Percentiles rank a stretch among this genome's conserved stretches.
Conservation (phyloP, 1,139 yeast genomes). For the Hemisphaericaspora xylanilytica region DNA sequence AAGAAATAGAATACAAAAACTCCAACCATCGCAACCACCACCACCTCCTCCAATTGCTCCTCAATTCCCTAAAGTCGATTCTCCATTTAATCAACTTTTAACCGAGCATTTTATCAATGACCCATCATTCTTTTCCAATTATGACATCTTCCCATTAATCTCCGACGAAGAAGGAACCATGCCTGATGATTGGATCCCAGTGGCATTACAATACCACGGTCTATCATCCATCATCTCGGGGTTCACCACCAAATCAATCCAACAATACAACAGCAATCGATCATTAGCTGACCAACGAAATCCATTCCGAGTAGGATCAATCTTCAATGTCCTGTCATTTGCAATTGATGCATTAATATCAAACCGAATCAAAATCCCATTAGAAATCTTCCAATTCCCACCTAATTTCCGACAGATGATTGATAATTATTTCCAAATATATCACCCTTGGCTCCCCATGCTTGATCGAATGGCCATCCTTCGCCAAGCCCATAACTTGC, state of each 20-base stretch:
- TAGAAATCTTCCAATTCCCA: constrained; percentile 22
- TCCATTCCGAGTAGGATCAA: constrained; percentile 26
- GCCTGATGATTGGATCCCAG: constrained; percentile 18
- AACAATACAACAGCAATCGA: constrained; percentile 12
- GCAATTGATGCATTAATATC: constrained; percentile 19
- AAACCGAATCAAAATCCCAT: constrained; percentile 13
- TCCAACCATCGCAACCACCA: constrained; percentile 3
- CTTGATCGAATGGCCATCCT: constrained; percentile 19
- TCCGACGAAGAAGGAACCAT: constrained; percentile 17
- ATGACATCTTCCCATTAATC: constrained; percentile 19
- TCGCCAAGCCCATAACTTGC: constrained; percentile 15
- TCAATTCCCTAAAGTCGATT: not conserved
- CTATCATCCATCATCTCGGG: constrained; percentile 24
- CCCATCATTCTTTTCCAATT: constrained; percentile 19
- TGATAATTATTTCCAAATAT: constrained; percentile 19
- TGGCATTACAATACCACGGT: constrained; percentile 25
- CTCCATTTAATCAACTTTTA: constrained; percentile 2
- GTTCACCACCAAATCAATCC: constrained; percentile 18
- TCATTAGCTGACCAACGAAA: constrained; percentile 11
- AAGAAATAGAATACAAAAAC: not conserved
- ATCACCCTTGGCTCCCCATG: constrained; percentile 24
- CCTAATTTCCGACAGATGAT: constrained; percentile 15
- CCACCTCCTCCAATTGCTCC: constrained; percentile 4
- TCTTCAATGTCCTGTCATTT: constrained; percentile 22
- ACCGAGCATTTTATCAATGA: constrained; percentile 14